phyloP scores from a whole-genome alignment of 495 filamentous ascomycete genomes.

The Aspergillus carlsbadensis region DNA sequence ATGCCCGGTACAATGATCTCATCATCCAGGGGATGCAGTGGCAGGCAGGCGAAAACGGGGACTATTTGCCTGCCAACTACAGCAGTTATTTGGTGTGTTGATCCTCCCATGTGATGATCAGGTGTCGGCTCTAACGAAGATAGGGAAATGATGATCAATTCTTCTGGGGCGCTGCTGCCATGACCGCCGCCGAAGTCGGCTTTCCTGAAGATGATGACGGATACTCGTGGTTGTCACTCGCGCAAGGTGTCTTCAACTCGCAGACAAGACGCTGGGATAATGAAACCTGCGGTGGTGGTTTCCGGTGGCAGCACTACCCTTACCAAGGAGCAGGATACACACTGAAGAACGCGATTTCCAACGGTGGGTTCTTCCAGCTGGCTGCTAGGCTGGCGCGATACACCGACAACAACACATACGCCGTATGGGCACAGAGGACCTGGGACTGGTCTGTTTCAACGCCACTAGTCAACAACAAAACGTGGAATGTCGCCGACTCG shows the following conservation, averaged over 20 bases:
- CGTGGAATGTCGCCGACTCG: conserved; percentile 61
- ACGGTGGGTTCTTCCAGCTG: conserved; percentile 69
- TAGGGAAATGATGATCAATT: conserved; percentile 59
- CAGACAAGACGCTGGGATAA: conserved; percentile 57
- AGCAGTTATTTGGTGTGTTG: conserved; percentile 36
- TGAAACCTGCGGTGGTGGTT: conserved; percentile 46
- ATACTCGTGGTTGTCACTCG: conserved; percentile 70
- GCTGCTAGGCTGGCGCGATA: conserved; percentile 65
- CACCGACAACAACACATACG: conserved; percentile 63
- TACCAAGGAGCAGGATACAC: conserved; percentile 51
- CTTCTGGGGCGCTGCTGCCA: conserved; percentile 57
- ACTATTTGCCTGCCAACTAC: conserved; percentile 49
- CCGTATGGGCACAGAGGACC: conserved; percentile 64
- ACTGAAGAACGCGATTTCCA: conserved; percentile 71
- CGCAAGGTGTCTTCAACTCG: conserved; percentile 76
- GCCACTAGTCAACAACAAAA: conserved; percentile 51
- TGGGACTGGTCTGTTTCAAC: conserved; percentile 61
- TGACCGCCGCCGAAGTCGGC: conserved; percentile 53
- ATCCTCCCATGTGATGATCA: not conserved
- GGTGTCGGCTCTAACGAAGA: not conserved
- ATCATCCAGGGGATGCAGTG: conserved; percentile 47
- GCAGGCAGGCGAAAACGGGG: conserved; percentile 43
- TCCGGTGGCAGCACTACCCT: conserved; percentile 58
- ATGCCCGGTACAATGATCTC: conserved; percentile 51
- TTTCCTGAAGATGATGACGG: conserved; percentile 44